A percentile compares a stretch with the other conserved stretches of the same genome.
Conservation (phyloP, 768 basidiomycete genomes). For the Termitomyces heimii region DNA sequence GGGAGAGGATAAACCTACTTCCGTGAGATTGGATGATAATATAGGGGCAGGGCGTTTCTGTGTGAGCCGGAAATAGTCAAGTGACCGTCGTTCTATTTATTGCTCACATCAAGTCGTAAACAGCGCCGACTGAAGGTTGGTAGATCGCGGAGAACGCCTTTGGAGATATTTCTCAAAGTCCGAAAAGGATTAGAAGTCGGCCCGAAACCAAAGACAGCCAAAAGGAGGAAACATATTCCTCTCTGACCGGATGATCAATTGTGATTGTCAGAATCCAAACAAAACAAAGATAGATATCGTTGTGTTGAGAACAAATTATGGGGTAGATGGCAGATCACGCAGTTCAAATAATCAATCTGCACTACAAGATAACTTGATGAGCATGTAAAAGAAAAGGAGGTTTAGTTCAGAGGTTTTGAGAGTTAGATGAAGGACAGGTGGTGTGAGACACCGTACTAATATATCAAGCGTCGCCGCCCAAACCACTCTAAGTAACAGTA, state of each 20-base stretch:
- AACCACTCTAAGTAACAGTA: not conserved
- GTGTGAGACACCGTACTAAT: not conserved
- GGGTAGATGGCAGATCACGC: not conserved
- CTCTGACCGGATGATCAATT: not conserved
- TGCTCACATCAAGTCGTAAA: not conserved
- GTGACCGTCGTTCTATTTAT: not conserved
- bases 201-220: not conserved
- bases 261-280: not conserved
- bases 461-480: not conserved
- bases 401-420: not conserved
- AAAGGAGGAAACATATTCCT: not conserved
- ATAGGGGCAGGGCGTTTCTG: not conserved
- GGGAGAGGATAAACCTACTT: not conserved
- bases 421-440: not conserved
- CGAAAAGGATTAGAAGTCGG: not conserved
- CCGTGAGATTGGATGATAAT: not conserved
- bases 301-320: not conserved
- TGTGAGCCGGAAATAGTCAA: not conserved
- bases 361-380: not conserved
- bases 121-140: not conserved
- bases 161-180: not conserved
- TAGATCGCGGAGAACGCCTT: constrained; percentile 1
- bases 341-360: not conserved
- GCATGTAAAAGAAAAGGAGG: not conserved
- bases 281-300: not conserved